Conservation (phyloP, 345 rosid genomes). For the Turnera subulata region DNA sequence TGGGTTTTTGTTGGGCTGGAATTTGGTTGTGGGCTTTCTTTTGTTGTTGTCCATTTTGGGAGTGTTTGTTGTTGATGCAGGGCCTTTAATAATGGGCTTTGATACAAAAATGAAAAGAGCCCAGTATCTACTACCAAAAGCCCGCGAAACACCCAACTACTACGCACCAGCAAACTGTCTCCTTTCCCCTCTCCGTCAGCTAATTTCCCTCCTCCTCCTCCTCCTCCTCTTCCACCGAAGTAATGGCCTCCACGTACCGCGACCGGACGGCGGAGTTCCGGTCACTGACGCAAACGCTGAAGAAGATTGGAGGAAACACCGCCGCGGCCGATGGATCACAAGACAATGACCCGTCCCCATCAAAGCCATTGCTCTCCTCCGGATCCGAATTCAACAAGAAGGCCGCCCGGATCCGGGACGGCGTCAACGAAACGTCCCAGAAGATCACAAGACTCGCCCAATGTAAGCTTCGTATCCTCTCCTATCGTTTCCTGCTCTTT, state of each 20-base stretch:
- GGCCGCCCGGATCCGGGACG: constrained; percentile 60
- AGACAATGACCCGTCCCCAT: constrained; percentile 21
- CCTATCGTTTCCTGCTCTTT: not conserved
- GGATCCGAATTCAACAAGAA: constrained; percentile 83
- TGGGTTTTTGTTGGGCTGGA: too few relatives aligned
- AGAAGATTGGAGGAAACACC: constrained; percentile 55
- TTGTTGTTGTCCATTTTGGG: too few relatives aligned
- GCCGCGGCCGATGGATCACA: constrained; percentile 14
- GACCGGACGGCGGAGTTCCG: constrained; percentile 88
- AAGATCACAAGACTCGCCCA: constrained; percentile 69
- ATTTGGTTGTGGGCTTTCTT: too few relatives aligned
- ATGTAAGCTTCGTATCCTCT: constrained; percentile 37
- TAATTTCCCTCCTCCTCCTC: not conserved
- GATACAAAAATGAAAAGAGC: too few relatives aligned
- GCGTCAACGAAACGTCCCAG: constrained; percentile 64
- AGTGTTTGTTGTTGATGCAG: too few relatives aligned
- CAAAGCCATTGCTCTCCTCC: constrained; percentile 36
- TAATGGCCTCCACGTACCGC: constrained; percentile 54
- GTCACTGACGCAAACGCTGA: constrained; percentile 61
- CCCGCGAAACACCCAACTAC: too few relatives aligned
- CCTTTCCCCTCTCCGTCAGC: constrained; percentile 8
- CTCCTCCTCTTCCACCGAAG: not conserved
- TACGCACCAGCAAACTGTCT: not conserved
- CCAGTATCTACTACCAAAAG: too few relatives aligned
- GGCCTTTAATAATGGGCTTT: too few relatives aligned